phyloP scores from a whole-genome alignment of 1,284 basidiomycete genomes.

The Coniferiporia weirii region DNA sequence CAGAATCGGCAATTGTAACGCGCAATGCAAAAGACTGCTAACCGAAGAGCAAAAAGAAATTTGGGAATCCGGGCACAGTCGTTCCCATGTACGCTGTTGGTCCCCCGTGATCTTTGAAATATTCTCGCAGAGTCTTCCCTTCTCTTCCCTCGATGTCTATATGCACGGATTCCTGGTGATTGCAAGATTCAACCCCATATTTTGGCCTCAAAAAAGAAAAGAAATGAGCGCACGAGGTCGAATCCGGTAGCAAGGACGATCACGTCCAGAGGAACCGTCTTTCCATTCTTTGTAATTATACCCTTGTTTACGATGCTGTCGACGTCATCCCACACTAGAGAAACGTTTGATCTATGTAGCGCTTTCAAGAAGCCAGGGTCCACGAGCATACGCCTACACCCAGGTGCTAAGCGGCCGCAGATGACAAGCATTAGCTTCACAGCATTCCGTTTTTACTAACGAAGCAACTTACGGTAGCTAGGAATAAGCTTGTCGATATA shows the following conservation, averaged over 20 bases:
- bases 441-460: conserved; percentile 1
- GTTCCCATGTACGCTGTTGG: conserved; percentile 25
- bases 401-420: conserved; percentile 32
- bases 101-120: conserved; percentile 22
- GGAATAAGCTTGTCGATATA: conserved; percentile 42
- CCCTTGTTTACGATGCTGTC: conserved; percentile 38
- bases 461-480: conserved; percentile 35
- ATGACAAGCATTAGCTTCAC: neutral
- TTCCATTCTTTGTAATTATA: conserved; percentile 43
- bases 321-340: conserved; percentile 41
- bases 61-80: conserved; percentile 25
- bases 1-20: neutral
- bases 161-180: neutral
- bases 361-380: conserved; percentile 48
- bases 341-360: conserved; percentile 48
- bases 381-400: conserved; percentile 52
- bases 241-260: conserved; percentile 50
- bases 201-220: neutral
- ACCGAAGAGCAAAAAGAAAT: conserved; percentile 25
- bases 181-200: neutral
- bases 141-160: conserved; percentile 13
- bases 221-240: conserved; percentile 2
- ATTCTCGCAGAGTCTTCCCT: conserved; percentile 19
- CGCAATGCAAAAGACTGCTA: too few species aligned
- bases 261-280: conserved; percentile 42